These are phyloP conservation scores for Collybia sordida DNA, from an alignment of 768 basidiomycete species.

Conservation along the genomic window DNA sequence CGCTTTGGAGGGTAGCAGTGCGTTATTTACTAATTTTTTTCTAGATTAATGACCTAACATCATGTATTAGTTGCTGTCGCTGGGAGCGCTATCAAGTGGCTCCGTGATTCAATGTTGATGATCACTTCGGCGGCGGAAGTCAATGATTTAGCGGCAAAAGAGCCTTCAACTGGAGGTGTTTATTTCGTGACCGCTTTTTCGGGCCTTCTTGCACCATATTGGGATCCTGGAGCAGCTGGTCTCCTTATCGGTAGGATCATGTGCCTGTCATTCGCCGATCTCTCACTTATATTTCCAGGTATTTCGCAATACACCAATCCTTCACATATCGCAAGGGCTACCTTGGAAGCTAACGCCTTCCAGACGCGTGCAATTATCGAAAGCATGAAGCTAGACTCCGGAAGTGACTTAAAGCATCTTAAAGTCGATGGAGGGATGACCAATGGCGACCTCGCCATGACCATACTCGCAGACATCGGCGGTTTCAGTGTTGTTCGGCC, in stretches of 20 bases:
- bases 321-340: conserved; percentile 91
- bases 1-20: conserved; percentile 92
- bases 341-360: conserved; percentile 94
- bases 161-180: conserved; percentile 79
- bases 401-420: conserved; percentile 73
- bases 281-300: conserved; percentile 33
- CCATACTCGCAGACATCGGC: conserved; percentile 82
- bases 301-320: conserved; percentile 88
- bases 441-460: conserved; percentile 88
- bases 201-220: conserved; percentile 94
- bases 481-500: conserved; percentile 92
- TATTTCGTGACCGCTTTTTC: conserved; percentile 98
- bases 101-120: conserved; percentile 86
- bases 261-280: neutral
- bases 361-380: conserved; percentile 95
- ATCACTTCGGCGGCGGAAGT: conserved; percentile 82
- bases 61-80: conserved; percentile 76
- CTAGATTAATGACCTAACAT: neutral
- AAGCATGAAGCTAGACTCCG: conserved; percentile 92
- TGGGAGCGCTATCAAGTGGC: conserved; percentile 95
- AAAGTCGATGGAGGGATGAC: conserved; percentile 99
- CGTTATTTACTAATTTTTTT: conserved; percentile 26
- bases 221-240: conserved; percentile 92
- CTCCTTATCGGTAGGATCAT: conserved; percentile 65
- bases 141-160: conserved; percentile 79